Evolutionary conservation across 2,329 filamentous ascomycete genomes (phyloP).

Genomic region (Alternaria solani): DNA sequence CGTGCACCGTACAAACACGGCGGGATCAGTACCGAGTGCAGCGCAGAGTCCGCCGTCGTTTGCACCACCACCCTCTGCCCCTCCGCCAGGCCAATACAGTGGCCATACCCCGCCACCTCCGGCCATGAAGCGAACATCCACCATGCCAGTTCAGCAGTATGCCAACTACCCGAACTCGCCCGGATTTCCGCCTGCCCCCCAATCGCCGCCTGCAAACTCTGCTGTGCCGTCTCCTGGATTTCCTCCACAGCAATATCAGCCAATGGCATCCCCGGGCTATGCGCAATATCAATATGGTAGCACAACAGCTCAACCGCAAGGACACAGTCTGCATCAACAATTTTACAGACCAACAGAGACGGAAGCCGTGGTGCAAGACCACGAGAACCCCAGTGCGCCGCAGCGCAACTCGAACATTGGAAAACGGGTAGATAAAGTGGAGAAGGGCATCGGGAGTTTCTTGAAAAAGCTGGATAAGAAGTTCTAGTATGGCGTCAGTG

Average conservation of each 20-base stretch:
- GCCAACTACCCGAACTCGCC: constrained; percentile 50
- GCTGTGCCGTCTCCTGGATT: constrained; percentile 52
- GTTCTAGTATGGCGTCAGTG: constrained; percentile 50
- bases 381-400: constrained; percentile 29
- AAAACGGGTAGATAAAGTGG: constrained; percentile 70
- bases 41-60: constrained; percentile 49
- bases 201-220: constrained; percentile 38
- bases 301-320: constrained; percentile 41
- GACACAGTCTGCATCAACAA: constrained; percentile 71
- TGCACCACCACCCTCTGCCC: constrained; percentile 48
- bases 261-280: constrained; percentile 58
- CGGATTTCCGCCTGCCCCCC: constrained; percentile 40
- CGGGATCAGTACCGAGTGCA: constrained; percentile 47
- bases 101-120: constrained; percentile 35
- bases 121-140: constrained; percentile 42
- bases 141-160: constrained; percentile 47
- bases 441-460: constrained; percentile 75
- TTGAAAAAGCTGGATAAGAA: constrained; percentile 83
- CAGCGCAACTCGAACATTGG: constrained; percentile 64
- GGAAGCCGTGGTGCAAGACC: constrained; percentile 54
- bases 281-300: constrained; percentile 61
- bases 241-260: constrained; percentile 47
- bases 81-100: constrained; percentile 36
- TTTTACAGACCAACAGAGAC: constrained; percentile 72
- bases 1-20: constrained; percentile 47